These are phyloP conservation scores for Anethum foeniculum DNA, from an alignment of 140 eudicot genomes.

Conservation along the genomic window DNA sequence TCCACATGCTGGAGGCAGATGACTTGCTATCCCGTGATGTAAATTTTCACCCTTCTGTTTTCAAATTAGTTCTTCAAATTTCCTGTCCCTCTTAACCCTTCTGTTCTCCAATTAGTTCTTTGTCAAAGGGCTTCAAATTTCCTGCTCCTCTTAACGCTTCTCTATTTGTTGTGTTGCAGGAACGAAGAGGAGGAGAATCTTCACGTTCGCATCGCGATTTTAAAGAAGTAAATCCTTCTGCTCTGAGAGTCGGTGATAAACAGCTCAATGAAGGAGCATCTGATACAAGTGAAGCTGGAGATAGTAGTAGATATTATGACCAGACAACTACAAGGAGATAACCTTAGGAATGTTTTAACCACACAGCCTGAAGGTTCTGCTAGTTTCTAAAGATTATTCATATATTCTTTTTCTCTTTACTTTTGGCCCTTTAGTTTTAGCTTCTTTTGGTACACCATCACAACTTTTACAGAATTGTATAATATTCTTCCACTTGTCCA, in stretches of 20 bases:
- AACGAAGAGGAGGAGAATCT: slow-evolving; percentile 50
- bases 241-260: slow-evolving; percentile 23
- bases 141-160: background rate
- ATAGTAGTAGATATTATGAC: slow-evolving; percentile 33
- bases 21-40: slow-evolving; percentile 72
- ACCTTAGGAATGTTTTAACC: background rate
- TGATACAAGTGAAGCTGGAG: slow-evolving; percentile 59
- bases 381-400: background rate
- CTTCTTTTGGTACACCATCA: background rate
- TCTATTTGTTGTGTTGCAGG: slow-evolving; percentile 25
- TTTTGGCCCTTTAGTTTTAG: background rate
- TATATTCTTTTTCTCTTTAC: slow-evolving; percentile 1
- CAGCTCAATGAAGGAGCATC: slow-evolving; percentile 37
- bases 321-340: slow-evolving; percentile 33
- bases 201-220: slow-evolving; percentile 39
- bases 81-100: background rate
- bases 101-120: background rate
- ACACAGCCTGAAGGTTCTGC: background rate
- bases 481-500: slow-evolving; percentile 1
- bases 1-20: slow-evolving; percentile 98
- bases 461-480: background rate
- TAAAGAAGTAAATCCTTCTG: slow-evolving; percentile 23
- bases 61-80: background rate
- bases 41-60: slow-evolving; percentile 8
- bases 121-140: background rate